These are phyloP conservation scores for Aureobasidium sp. DNA, from an alignment of 2,329 filamentous ascomycete genomes.

Conservation along the genomic window DNA sequence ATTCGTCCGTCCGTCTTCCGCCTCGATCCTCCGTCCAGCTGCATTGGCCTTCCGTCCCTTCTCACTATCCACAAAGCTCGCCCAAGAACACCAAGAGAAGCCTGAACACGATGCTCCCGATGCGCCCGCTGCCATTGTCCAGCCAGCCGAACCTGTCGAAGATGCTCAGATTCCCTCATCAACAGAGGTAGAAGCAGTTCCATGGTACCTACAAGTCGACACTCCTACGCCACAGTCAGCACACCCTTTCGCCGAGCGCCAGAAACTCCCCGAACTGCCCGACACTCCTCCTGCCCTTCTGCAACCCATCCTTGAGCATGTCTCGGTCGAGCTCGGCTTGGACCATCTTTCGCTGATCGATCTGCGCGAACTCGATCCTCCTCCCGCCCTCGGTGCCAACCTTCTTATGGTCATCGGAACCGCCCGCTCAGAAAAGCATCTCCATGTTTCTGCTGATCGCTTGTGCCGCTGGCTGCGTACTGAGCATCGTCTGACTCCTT, in stretches of 20 bases:
- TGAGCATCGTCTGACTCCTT: conserved; percentile 61
- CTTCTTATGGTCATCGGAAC: conserved; percentile 90
- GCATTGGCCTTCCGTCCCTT: not conserved
- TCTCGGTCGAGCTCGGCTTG: conserved; percentile 77
- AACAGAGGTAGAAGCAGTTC: conserved; percentile 29
- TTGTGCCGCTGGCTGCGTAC: conserved; percentile 77
- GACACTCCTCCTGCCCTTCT: conserved; percentile 63
- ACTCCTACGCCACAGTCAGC: conserved; percentile 28
- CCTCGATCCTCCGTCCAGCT: not conserved
- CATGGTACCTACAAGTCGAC: conserved; percentile 83
- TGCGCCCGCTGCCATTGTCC: not conserved
- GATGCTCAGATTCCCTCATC: not conserved
- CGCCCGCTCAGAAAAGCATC: conserved; percentile 82
- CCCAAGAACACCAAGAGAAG: not conserved
- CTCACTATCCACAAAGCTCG: not conserved
- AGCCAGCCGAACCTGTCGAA: not conserved
- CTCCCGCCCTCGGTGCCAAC: conserved; percentile 77
- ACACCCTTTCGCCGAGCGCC: conserved; percentile 40
- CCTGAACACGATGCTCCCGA: not conserved
- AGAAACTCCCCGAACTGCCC: conserved; percentile 57
- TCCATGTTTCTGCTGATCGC: conserved; percentile 86
- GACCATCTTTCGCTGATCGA: conserved; percentile 76
- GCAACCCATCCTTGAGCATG: conserved; percentile 62
- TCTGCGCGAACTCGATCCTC: conserved; percentile 73
- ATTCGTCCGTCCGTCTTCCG: not conserved